Conservation (phyloP, 2,329 filamentous ascomycete species). For the Paramyrothecium roridum region DNA sequence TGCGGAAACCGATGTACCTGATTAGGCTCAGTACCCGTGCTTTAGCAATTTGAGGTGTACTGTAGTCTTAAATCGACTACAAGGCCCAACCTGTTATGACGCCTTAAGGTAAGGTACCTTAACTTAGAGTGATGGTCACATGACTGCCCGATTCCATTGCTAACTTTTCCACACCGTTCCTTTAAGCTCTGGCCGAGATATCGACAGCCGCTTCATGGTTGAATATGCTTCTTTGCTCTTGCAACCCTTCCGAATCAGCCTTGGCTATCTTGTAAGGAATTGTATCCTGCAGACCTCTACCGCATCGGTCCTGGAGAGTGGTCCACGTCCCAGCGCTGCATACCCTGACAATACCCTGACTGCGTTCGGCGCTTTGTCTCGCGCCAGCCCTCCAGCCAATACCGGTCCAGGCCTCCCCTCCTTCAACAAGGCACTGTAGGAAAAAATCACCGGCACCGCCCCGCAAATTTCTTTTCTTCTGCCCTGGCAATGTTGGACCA, state of each 20-base stretch:
- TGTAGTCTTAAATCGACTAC: too few relatives aligned
- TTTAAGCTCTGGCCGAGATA: too few relatives aligned
- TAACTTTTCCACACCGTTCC: background rate
- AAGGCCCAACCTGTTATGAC: too few relatives aligned
- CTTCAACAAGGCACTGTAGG: background rate
- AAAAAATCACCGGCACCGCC: constrained; percentile 22
- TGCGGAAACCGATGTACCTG: too few relatives aligned
- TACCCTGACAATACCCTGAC: background rate
- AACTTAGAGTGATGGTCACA: too few relatives aligned
- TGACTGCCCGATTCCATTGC: background rate
- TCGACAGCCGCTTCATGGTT: too few relatives aligned
- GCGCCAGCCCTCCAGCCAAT: background rate
- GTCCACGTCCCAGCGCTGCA: background rate
- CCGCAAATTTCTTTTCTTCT: constrained; percentile 12
- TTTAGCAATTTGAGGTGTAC: too few relatives aligned
- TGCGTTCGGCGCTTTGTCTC: background rate
- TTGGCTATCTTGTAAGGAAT: background rate
- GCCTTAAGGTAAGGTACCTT: too few relatives aligned
- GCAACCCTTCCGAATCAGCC: background rate
- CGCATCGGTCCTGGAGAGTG: background rate
- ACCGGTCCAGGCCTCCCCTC: constrained; percentile 11
- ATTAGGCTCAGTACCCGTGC: too few relatives aligned
- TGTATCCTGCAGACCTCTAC: background rate
- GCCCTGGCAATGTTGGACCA: constrained; percentile 32
- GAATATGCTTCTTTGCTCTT: background rate